phyloP scores from a whole-genome alignment of 306 rosid species.

The Senna siamea region DNA sequence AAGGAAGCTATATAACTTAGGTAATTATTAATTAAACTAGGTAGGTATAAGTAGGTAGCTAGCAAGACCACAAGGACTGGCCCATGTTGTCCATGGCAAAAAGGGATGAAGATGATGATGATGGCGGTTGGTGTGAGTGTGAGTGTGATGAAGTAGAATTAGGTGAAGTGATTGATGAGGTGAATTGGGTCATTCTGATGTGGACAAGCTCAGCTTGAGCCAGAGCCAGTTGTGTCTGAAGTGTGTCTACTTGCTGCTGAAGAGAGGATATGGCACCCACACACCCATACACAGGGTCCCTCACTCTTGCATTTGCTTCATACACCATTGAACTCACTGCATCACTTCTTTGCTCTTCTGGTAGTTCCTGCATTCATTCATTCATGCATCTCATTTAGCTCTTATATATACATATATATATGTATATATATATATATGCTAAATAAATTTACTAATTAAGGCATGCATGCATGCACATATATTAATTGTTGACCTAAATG shows the following conservation, averaged over 20 bases:
- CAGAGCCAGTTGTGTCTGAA: slow-evolving; percentile 13
- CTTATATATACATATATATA: no score
- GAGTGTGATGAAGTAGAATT: not conserved
- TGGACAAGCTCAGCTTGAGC: slow-evolving; percentile 16
- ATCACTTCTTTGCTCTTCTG: slow-evolving; percentile 9
- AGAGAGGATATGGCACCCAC: slow-evolving; percentile 19
- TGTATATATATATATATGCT: no score
- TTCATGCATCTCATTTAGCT: no score
- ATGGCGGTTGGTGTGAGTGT: not conserved
- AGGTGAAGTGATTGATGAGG: not conserved
- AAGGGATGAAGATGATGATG: not conserved
- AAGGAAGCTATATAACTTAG: no score
- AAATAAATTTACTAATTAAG: no score
- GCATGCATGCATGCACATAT: no score
- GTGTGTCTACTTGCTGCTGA: slow-evolving; percentile 7
- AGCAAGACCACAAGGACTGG: slow-evolving; percentile 36
- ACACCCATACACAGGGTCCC: slow-evolving; percentile 24
- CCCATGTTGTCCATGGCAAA: slow-evolving; percentile 33
- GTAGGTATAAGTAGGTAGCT: slow-evolving; percentile 4
- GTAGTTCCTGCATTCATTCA: not conserved
- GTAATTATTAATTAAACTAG: not conserved
- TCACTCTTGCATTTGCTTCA: slow-evolving; percentile 22
- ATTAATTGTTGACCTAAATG: not conserved
- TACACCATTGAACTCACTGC: slow-evolving; percentile 25
- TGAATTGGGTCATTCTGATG: not conserved